Evolutionary conservation across 1,284 basidiomycete species (phyloP), one percentile per base, ranked within the genome.

Genomic region (Ustilago cynodontis): DNA sequence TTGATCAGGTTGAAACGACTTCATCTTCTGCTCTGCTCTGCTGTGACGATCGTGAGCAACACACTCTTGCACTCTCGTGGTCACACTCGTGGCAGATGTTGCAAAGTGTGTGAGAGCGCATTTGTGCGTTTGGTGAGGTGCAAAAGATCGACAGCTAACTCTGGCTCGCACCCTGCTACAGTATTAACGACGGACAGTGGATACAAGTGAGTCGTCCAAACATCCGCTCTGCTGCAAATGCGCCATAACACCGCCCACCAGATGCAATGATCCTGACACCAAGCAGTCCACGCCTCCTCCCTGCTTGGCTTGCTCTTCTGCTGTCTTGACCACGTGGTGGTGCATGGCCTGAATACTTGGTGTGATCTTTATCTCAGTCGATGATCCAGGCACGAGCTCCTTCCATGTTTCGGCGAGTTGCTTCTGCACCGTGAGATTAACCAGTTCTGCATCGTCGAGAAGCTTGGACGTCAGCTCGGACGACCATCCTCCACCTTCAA

Each of bases 191-290:
- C 59, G 41, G n/a, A 75, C 64, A 3, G 75, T 73, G 24, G 75
- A 72, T 2, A 75, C 58, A 55, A 84, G 76, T n/a, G 63, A 62
- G 6, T 83, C 73, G 47, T 85, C 82, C 33, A 85, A 62, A 51
- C 59, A 57, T 18, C 74, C 77, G 29, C 66, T 63, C 20, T 80
- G 69, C 43, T 82, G 75, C 58, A 86, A 54, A 45, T 86, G 84
- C 3, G 81, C 94, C 82, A 99, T 93, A 10, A 96, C 89, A 2
- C 97, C 97, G 24, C 97, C 97, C 7, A 99, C 92, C 16, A 99
- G 89, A 87, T 97, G 95, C 78, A 99, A 86, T 86, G 95, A 98
- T 3, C 97, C 97, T 1, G 93, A 90, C 1, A 97, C 94, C 26
- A 99, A 88, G 16, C 95, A 91, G 71, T 93, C 88, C 0, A 70